These are phyloP conservation scores for Polysphondylium violaceum DNA, from an alignment of 78 protist genomes.

Conservation along the genomic window DNA sequence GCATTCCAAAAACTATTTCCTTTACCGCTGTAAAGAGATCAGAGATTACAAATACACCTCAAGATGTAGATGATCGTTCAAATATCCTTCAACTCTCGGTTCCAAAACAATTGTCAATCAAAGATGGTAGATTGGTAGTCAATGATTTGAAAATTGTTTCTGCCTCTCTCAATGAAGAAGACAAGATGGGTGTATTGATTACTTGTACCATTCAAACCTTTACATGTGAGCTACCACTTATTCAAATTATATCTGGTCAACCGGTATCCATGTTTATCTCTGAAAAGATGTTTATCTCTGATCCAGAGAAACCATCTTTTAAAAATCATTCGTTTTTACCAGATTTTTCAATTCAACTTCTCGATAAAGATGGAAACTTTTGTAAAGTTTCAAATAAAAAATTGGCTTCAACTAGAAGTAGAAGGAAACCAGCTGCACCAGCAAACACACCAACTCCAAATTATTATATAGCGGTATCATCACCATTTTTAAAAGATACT, in stretches of 20 bases:
- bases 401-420: background rate
- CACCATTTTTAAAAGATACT: slow-evolving; percentile 13
- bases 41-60: too few species aligned
- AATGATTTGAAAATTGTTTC: too few species aligned
- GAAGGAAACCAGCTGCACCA: background rate
- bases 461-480: background rate
- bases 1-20: background rate
- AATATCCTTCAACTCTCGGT: too few species aligned
- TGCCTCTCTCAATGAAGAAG: too few species aligned
- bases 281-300: background rate
- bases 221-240: background rate
- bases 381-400: background rate
- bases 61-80: too few species aligned
- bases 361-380: slow-evolving; percentile 41
- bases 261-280: slow-evolving; percentile 14
- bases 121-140: slow-evolving; percentile 11
- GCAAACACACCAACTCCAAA: background rate
- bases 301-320: background rate
- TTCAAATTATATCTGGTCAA: slow-evolving; percentile 4
- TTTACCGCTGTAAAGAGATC: background rate
- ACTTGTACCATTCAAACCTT: background rate
- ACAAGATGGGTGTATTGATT: background rate
- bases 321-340: slow-evolving; percentile 20
- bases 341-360: slow-evolving; percentile 1
- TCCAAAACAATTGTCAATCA: too few species aligned